These are phyloP conservation scores for Lepidium aucheri DNA, from an alignment of 345 rosid genomes.

Conservation along the genomic window DNA sequence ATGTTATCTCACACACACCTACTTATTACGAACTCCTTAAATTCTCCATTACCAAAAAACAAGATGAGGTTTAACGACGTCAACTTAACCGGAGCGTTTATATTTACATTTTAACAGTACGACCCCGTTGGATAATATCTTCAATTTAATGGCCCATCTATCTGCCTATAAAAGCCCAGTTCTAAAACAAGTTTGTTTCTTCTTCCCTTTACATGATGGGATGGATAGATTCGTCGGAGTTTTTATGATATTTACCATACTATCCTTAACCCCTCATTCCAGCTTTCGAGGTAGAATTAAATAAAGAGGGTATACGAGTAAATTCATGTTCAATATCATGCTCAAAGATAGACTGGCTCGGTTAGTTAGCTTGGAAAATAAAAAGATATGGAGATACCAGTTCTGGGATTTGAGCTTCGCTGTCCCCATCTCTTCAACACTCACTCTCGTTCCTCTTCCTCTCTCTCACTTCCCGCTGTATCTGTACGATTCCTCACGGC, in stretches of 20 bases:
- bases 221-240: no score
- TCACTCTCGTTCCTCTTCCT: conserved; percentile 23
- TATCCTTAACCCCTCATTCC: no score
- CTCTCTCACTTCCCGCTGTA: conserved; percentile 1
- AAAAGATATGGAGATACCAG: conserved; percentile 38
- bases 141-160: neutral
- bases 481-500: conserved; percentile 2
- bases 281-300: no score
- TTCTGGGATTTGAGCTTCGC: conserved; percentile 18
- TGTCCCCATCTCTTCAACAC: conserved; percentile 20
- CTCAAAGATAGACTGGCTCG: neutral
- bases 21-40: no score
- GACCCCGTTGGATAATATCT: neutral
- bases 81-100: no score
- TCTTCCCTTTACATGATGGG: no score
- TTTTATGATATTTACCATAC: no score
- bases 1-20: neutral
- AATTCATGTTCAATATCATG: neutral
- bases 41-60: no score
- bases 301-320: neutral
- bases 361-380: neutral
- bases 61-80: no score
- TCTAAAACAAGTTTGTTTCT: neutral
- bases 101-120: neutral
- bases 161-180: neutral